phyloP scores from a whole-genome alignment of 106 monocot genomes.

The Dendrobium chrysotoxum region DNA sequence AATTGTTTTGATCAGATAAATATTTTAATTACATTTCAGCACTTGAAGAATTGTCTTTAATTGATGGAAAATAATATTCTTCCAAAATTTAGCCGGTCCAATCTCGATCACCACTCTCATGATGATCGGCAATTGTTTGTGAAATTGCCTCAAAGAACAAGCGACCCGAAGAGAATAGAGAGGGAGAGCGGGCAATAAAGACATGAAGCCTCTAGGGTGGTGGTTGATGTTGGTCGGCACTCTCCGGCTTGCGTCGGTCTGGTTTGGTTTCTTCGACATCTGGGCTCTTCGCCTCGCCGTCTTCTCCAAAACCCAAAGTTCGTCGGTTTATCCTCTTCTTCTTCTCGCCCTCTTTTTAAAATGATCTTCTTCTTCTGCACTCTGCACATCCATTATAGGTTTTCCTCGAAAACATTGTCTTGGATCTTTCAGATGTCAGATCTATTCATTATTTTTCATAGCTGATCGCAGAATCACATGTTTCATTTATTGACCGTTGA shows the following conservation, averaged over 20 bases:
- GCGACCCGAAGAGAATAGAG: not conserved
- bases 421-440: not conserved
- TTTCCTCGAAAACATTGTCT: not conserved
- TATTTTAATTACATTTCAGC: no score
- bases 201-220: constrained; percentile 63
- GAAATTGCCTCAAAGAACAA: constrained; percentile 21
- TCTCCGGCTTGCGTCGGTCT: constrained; percentile 83
- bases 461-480: not conserved
- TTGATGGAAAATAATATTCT: no score
- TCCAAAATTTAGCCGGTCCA: no score
- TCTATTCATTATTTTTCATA: not conserved
- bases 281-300: constrained; percentile 93
- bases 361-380: not conserved
- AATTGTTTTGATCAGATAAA: no score
- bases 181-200: constrained; percentile 1
- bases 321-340: constrained; percentile 4
- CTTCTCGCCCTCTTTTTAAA: not conserved
- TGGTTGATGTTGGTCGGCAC: constrained; percentile 89
- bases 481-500: no score
- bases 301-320: constrained; percentile 83
- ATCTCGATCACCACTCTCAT: no score
- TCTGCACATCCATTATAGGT: not conserved
- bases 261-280: constrained; percentile 99
- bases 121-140: constrained; percentile 20
- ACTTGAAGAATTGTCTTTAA: no score